Conservation (phyloP, 371 early-diverging fungal species). For the Rhizomucor pusillus region DNA sequence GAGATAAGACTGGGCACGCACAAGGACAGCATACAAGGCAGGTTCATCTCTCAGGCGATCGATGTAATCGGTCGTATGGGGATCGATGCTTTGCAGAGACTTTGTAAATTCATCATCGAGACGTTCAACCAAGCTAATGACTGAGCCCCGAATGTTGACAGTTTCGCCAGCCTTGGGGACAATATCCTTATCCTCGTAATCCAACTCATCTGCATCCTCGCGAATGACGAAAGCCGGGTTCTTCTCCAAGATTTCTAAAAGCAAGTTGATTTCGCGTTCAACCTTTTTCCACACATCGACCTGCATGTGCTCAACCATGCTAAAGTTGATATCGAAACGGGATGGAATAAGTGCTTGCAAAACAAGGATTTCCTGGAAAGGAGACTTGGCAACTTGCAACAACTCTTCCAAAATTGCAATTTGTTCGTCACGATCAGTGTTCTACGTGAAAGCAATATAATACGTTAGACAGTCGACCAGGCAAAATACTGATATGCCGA, state of each 20-base stretch:
- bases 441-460: conserved; percentile 40
- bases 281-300: conserved; percentile 80
- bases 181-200: conserved; percentile 70
- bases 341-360: conserved; percentile 86
- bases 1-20: conserved; percentile 84
- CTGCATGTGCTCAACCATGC: conserved; percentile 69
- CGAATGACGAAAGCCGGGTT: conserved; percentile 57
- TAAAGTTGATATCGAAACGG: conserved; percentile 82
- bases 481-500: not conserved
- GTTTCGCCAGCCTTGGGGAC: conserved; percentile 48
- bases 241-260: conserved; percentile 75
- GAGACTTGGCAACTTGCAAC: conserved; percentile 62
- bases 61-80: conserved; percentile 94
- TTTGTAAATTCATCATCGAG: conserved; percentile 96
- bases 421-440: conserved; percentile 84
- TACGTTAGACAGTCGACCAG: not conserved
- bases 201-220: conserved; percentile 67
- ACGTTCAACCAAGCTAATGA: conserved; percentile 89
- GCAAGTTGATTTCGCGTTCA: conserved; percentile 65
- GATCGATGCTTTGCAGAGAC: conserved; percentile 93
- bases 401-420: conserved; percentile 69
- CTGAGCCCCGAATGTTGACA: conserved; percentile 76
- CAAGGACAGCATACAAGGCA: conserved; percentile 81
- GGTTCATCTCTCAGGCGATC: conserved; percentile 92
- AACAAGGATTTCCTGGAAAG: conserved; percentile 84